Percentiles rank a stretch among this genome's conserved stretches.
Conservation (phyloP, 1,139 yeast genomes). For the Zygosaccharomyces sapae region DNA sequence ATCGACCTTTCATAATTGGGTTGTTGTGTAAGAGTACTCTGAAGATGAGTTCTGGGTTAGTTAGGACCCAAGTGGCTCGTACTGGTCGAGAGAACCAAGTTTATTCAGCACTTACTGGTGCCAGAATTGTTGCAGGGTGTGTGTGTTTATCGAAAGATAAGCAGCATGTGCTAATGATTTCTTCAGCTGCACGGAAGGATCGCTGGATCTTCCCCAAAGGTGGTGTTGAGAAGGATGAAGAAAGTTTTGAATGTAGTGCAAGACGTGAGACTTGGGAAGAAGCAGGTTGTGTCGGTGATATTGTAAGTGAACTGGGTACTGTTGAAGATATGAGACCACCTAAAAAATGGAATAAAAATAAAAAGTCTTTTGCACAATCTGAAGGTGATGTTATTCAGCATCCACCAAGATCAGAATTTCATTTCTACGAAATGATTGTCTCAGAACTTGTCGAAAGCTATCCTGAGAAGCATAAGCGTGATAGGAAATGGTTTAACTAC, state of each 20-base stretch:
- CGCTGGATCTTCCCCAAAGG: slow-evolving; percentile 94
- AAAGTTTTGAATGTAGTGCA: slow-evolving; percentile 51
- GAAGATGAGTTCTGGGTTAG: slow-evolving; percentile 12
- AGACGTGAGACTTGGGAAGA: slow-evolving; percentile 96
- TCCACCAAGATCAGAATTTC: slow-evolving; percentile 72
- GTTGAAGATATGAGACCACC: slow-evolving; percentile 68
- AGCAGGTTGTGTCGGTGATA: slow-evolving; percentile 76
- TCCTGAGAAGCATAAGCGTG: slow-evolving; percentile 67
- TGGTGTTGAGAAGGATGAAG: slow-evolving; percentile 85
- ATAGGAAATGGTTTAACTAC: slow-evolving; percentile 71
- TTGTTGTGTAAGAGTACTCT: background rate
- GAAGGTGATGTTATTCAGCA: slow-evolving; percentile 28
- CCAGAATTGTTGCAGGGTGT: slow-evolving; percentile 86
- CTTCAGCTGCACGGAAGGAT: slow-evolving; percentile 61
- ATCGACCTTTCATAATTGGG: background rate
- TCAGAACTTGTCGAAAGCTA: slow-evolving; percentile 54
- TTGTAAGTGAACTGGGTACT: slow-evolving; percentile 54
- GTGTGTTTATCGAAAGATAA: slow-evolving; percentile 59
- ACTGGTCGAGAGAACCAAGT: slow-evolving; percentile 41
- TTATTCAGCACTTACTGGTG: slow-evolving; percentile 57
- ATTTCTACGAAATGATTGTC: slow-evolving; percentile 72
- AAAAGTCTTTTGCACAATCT: slow-evolving; percentile 25
- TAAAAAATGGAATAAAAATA: slow-evolving; percentile 48
- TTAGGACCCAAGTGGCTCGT: slow-evolving; percentile 30
- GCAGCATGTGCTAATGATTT: slow-evolving; percentile 67